Conservation (phyloP, 192 early-diverging fungal genomes). For the Podila epigama region DNA sequence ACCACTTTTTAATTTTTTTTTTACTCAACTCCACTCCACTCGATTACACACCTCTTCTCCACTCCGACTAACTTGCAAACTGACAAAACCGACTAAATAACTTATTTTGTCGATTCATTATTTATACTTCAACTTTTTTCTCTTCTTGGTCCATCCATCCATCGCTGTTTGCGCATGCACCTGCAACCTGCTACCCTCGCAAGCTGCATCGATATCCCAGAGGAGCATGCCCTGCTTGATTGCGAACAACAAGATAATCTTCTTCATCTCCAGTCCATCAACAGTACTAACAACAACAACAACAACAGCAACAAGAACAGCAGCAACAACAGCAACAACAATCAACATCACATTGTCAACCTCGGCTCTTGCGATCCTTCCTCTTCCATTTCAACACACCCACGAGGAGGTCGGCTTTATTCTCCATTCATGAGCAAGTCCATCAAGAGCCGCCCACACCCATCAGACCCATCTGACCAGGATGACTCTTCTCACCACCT, state of each 20-base stretch:
- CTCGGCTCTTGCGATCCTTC: constrained; percentile 3
- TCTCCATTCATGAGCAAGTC: constrained; percentile 34
- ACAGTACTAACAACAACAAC: background rate
- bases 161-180: no score
- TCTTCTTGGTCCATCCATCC: no score
- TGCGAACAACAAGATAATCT: background rate
- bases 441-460: background rate
- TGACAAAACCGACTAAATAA: no score
- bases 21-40: no score
- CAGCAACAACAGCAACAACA: background rate
- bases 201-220: background rate
- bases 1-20: no score
- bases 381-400: background rate
- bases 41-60: no score
- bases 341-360: constrained; percentile 11
- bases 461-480: background rate
- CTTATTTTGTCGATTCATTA: no score
- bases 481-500: background rate
- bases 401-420: constrained; percentile 1
- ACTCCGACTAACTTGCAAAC: no score
- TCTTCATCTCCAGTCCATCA: background rate
- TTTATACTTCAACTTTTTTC: no score
- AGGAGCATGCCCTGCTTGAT: background rate
- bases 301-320: background rate
- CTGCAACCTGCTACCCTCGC: background rate